Percentiles rank a stretch among this genome's conserved stretches.
Conservation (phyloP, 495 filamentous ascomycete genomes). For the Penicillium dipodomyicola region DNA sequence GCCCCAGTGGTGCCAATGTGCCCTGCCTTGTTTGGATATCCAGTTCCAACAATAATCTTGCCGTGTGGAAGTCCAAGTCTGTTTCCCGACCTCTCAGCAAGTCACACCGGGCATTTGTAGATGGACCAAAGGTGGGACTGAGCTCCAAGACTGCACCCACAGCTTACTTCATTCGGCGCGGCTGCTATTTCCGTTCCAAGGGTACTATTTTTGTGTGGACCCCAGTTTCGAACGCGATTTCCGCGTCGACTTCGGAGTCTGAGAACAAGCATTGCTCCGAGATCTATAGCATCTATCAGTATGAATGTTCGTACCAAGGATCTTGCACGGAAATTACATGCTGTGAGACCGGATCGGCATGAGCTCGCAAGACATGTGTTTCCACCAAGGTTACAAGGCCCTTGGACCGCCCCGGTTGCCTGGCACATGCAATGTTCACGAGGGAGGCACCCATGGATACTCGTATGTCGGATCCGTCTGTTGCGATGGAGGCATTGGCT, state of each 20-base stretch:
- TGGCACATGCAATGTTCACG: slow-evolving; percentile 6
- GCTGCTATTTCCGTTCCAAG: background rate
- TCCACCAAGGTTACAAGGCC: background rate
- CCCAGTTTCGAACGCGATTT: background rate
- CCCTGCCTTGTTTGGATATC: background rate
- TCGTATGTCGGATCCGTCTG: slow-evolving; percentile 16
- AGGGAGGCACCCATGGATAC: slow-evolving; percentile 17
- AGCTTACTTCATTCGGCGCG: background rate
- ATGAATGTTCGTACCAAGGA: background rate
- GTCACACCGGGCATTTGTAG: background rate
- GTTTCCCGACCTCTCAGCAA: no score
- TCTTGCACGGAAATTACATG: background rate
- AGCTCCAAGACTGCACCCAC: background rate
- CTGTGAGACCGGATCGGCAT: background rate
- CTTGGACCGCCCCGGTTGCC: background rate
- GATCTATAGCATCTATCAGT: background rate
- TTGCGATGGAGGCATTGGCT: slow-evolving; percentile 1
- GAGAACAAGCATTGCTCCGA: background rate
- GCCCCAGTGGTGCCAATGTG: background rate
- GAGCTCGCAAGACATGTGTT: background rate
- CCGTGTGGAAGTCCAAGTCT: background rate
- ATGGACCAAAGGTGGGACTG: background rate
- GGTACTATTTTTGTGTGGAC: background rate
- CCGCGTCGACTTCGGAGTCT: background rate
- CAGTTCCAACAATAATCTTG: background rate